A percentile compares a stretch with the other conserved stretches of the same genome.
phyloP scores from a whole-genome alignment of 208 protist genomes.

The Jaenimonas drosophilae region DNA sequence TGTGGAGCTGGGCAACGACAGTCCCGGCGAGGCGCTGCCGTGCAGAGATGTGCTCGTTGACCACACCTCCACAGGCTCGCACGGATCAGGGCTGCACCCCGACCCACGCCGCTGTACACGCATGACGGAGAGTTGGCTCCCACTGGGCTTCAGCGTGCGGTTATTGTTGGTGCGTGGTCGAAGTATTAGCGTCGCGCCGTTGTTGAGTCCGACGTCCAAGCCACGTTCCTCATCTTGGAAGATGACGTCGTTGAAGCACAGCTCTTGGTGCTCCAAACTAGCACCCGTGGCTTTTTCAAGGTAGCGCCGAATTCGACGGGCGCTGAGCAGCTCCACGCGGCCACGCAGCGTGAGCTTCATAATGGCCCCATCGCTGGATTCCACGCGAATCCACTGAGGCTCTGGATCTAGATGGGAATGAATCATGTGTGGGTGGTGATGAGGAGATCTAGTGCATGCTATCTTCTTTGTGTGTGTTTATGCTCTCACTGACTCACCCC shows the following conservation, averaged over 20 bases:
- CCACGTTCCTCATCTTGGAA: conserved; percentile 24
- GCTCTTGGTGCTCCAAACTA: conserved; percentile 19
- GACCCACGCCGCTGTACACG: neutral
- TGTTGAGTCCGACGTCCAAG: conserved; percentile 36
- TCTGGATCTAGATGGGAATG: too few relatives aligned
- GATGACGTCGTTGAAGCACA: conserved; percentile 40
- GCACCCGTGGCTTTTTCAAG: conserved; percentile 50
- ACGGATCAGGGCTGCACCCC: neutral
- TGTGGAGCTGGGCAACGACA: too few relatives aligned
- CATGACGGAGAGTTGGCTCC: neutral
- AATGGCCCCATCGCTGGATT: conserved; percentile 51
- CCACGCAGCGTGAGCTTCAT: conserved; percentile 81
- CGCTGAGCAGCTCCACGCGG: conserved; percentile 29
- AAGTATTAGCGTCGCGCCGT: conserved; percentile 43
- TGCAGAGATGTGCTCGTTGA: too few relatives aligned
- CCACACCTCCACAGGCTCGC: too few relatives aligned
- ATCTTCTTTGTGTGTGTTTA: too few relatives aligned
- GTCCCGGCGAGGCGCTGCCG: neutral
- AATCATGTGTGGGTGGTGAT: too few relatives aligned
- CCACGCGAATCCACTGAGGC: too few relatives aligned
- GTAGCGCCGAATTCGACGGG: conserved; percentile 57
- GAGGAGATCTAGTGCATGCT: too few relatives aligned
- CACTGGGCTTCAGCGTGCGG: too few relatives aligned
- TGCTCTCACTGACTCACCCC: too few relatives aligned
- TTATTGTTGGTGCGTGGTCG: too few relatives aligned